A percentile compares a stretch with the other conserved stretches of the same genome.
Conservation (phyloP, 2,329 filamentous ascomycete genomes). For the Beauveria asiatica region DNA sequence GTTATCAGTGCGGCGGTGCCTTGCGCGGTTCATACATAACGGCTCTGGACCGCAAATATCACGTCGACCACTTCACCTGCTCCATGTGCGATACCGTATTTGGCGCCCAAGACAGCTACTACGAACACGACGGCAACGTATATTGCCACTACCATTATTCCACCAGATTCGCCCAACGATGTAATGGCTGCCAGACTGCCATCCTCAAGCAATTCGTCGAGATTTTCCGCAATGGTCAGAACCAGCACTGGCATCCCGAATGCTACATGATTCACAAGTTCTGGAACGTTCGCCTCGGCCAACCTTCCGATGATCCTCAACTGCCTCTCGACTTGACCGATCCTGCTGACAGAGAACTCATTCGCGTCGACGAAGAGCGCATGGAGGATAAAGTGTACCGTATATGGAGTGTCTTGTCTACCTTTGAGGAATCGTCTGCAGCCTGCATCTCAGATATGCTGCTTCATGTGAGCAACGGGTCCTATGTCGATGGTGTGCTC, state of each 20-base stretch:
- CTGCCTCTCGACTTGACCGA: conserved; percentile 36
- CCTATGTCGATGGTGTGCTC: conserved; percentile 88
- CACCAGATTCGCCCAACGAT: conserved; percentile 90
- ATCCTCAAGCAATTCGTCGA: conserved; percentile 99
- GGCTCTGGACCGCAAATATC: conserved; percentile 93
- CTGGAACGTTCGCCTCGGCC: conserved; percentile 88
- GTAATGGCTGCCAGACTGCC: conserved; percentile 92
- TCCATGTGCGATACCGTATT: conserved; percentile 97
- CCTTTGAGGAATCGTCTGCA: conserved; percentile 94
- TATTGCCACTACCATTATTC: conserved; percentile 99
- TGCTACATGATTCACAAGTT: conserved; percentile 99
- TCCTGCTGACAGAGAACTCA: conserved; percentile 58
- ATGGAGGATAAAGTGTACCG: conserved; percentile 98
- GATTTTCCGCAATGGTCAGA: conserved; percentile 94
- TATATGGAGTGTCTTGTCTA: conserved; percentile 96
- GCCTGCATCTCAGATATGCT: conserved; percentile 99
- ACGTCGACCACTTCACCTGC: conserved; percentile 98
- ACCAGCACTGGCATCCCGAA: conserved; percentile 98
- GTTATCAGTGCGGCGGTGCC: conserved; percentile 84
- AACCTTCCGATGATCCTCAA: conserved; percentile 44
- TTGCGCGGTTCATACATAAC: conserved; percentile 97
- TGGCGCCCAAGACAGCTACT: conserved; percentile 95
- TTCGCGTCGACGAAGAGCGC: conserved; percentile 78
- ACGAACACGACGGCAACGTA: conserved; percentile 92
- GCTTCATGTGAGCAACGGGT: conserved; percentile 93